Percentiles rank a stretch among this genome's conserved stretches.
Conservation (phyloP, 352 stramenopile species). For the Globisporangium parvum region DNA sequence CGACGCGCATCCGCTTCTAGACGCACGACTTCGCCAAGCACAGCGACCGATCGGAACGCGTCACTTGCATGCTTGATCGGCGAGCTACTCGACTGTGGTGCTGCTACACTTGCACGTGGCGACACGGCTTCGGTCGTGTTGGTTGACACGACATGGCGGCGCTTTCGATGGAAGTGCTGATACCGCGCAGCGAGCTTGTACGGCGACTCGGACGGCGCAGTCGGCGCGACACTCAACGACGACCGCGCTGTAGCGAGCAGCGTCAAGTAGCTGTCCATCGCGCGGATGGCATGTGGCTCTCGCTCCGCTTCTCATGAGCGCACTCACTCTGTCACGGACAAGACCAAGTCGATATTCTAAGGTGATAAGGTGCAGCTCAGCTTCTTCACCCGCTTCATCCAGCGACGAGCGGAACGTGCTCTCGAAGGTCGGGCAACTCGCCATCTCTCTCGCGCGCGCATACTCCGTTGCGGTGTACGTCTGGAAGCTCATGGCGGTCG, state of each 20-base stretch:
- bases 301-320: no score
- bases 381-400: no score
- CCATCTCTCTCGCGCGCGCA: no score
- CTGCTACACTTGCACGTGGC: not conserved
- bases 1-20: slow-evolving; percentile 21
- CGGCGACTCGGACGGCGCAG: not conserved
- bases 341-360: no score
- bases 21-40: slow-evolving; percentile 25
- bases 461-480: no score
- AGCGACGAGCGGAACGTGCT: no score
- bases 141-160: not conserved
- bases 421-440: no score
- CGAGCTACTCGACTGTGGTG: not conserved
- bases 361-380: no score
- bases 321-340: no score
- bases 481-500: no score
- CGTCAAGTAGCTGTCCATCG: slow-evolving; percentile 7
- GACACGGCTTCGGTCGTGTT: not conserved
- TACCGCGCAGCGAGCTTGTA: slow-evolving; percentile 28
- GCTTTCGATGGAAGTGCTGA: slow-evolving; percentile 14
- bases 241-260: not conserved
- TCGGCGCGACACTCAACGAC: not conserved
- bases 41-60: slow-evolving; percentile 24
- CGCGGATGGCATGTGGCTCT: not conserved
- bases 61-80: not conserved